A percentile compares a stretch with the other conserved stretches of the same genome.
Evolutionary conservation across 495 filamentous ascomycete species (phyloP).

Genomic region (Astrothelium subdiscretum): DNA sequence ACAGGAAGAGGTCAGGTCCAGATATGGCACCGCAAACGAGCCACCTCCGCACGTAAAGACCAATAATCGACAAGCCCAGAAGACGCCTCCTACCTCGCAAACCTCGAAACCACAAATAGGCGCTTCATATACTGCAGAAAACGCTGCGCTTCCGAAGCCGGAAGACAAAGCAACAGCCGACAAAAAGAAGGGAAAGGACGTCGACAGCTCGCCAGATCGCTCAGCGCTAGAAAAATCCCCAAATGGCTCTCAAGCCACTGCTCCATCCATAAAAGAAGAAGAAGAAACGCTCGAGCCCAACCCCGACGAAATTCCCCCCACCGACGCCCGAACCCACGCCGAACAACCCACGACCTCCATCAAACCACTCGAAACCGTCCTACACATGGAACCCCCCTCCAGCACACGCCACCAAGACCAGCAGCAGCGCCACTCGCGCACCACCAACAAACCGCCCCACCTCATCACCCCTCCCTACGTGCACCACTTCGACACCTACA

Average conservation of each 20-base stretch:
- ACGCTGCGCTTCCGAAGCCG: slow-evolving; percentile 8
- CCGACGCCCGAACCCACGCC: background rate
- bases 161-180: slow-evolving; percentile 1
- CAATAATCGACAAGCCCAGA: slow-evolving; percentile 11
- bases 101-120: slow-evolving; percentile 10
- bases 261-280: slow-evolving; percentile 16
- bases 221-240: background rate
- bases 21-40: slow-evolving; percentile 57
- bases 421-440: no score
- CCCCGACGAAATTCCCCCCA: background rate
- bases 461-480: slow-evolving; percentile 67
- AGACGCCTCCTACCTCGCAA: background rate
- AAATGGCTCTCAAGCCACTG: slow-evolving; percentile 21
- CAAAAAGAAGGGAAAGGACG: background rate
- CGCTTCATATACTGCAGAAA: slow-evolving; percentile 12
- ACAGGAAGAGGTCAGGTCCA: slow-evolving; percentile 22
- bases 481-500: slow-evolving; percentile 94
- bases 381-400: slow-evolving; percentile 45
- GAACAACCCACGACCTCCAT: slow-evolving; percentile 14
- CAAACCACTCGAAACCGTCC: slow-evolving; percentile 53
- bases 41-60: slow-evolving; percentile 31
- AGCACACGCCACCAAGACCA: slow-evolving; percentile 30
- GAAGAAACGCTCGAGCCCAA: background rate
- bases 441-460: slow-evolving; percentile 47
- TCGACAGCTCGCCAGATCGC: background rate